Evolutionary conservation across 2,329 filamentous ascomycete genomes (phyloP).

Genomic region (Paracoccidioides lutzii): DNA sequence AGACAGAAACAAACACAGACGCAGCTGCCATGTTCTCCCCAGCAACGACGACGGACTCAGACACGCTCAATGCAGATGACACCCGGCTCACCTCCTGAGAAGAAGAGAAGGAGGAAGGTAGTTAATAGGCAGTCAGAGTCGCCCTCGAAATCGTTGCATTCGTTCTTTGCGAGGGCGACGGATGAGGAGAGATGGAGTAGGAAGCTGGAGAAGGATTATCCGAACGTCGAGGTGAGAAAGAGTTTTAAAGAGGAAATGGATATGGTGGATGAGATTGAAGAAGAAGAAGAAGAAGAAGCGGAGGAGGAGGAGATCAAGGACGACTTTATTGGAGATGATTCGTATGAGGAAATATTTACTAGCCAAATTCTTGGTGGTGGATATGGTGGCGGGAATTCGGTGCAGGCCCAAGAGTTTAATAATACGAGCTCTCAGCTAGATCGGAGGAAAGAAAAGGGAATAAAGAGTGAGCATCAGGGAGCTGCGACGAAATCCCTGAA

Average conservation of each 20-base stretch:
- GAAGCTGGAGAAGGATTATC: background rate
- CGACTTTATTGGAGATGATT: slow-evolving; percentile 30
- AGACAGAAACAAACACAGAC: background rate
- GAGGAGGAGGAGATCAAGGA: slow-evolving; percentile 21
- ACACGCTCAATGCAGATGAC: slow-evolving; percentile 4
- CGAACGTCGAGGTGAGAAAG: background rate
- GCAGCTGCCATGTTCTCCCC: background rate
- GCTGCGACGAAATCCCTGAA: slow-evolving; percentile 3
- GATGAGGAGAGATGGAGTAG: slow-evolving; percentile 28
- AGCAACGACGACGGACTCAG: background rate
- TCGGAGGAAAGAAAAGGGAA: slow-evolving; percentile 3
- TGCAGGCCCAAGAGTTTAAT: no score
- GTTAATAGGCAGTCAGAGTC: slow-evolving; percentile 5
- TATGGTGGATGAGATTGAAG: slow-evolving; percentile 19
- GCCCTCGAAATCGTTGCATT: slow-evolving; percentile 26
- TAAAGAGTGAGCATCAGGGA: background rate
- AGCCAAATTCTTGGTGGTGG: slow-evolving; percentile 18
- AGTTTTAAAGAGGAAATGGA: slow-evolving; percentile 10
- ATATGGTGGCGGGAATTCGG: background rate
- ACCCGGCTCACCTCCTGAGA: slow-evolving; percentile 23
- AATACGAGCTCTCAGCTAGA: slow-evolving; percentile 2
- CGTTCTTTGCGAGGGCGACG: slow-evolving; percentile 29
- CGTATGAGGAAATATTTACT: slow-evolving; percentile 25
- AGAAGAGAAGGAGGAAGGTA: slow-evolving; percentile 11
- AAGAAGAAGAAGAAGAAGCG: slow-evolving; percentile 23